Evolutionary conservation across 768 basidiomycete genomes (phyloP), one percentile per base, ranked within the genome.

Genomic region (Tylopilus felleus): DNA sequence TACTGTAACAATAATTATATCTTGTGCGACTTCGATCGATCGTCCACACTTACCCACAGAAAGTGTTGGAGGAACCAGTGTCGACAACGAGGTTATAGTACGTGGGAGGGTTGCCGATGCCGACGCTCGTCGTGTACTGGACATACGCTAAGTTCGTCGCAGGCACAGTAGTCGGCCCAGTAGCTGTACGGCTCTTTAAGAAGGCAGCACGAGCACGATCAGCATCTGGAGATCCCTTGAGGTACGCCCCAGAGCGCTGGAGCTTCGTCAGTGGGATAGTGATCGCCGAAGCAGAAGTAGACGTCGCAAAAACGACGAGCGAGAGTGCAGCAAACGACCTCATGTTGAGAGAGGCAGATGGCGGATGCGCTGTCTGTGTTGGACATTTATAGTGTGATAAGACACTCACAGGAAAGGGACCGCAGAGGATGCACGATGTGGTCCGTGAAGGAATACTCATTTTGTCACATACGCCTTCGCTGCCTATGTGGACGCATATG

Each of bases 11-110:
- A 46, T 8, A 17, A 35, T 49, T 8, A 9, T 38, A 29, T 14
- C 10, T 22, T 21, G 8, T 4, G 25, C 4, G 28, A 25, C 14
- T 25, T 64, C 28, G 17, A 55, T 35, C 8, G 25, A 22, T 33
- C 42, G 12, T 43, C 14, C 44, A 39, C 2, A 49, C 56, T 23
- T 17, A 53, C 48, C 55, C 58, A 47, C 70, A 60, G 47, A 70
- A 71, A 0, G 66, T 72, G 48, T 69, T 71, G 16, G 71, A 66
- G 23, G 63, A 64, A 6, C 71, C 68, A 4, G 72, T 72, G 50
- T 72, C 72, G 14, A 71, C 52, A 7, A 71, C 35, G 9, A 71
- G 60, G 42, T 64, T 59, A 51, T 69, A 66, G 39, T 65, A 58
- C 9, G 66, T 70, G 6, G 59, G 36, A 19, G 69, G 70, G 25